Evolutionary conservation across 2,329 filamentous ascomycete genomes (phyloP).

Genomic region (Fusarium subtropicale): DNA sequence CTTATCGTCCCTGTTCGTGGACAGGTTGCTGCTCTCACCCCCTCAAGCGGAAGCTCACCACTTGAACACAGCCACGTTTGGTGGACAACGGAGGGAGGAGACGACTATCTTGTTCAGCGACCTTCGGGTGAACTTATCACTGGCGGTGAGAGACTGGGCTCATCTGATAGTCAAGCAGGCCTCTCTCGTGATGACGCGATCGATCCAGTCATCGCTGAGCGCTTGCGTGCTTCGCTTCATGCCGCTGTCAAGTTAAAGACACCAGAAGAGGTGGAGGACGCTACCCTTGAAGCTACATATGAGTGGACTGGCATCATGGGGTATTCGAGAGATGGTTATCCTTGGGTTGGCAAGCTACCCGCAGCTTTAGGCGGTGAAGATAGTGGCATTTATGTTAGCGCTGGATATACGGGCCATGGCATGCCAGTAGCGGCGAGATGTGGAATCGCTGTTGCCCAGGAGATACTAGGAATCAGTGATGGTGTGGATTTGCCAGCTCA

Average conservation of each 20-base stretch:
- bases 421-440: slow-evolving; percentile 79
- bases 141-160: slow-evolving; percentile 74
- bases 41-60: slow-evolving; percentile 57
- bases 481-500: slow-evolving; percentile 58
- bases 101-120: slow-evolving; percentile 81
- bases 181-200: slow-evolving; percentile 69
- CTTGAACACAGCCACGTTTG: slow-evolving; percentile 74
- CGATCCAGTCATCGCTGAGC: slow-evolving; percentile 66
- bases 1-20: slow-evolving; percentile 83
- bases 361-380: slow-evolving; percentile 56
- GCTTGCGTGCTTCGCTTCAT: slow-evolving; percentile 62
- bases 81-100: slow-evolving; percentile 61
- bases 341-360: slow-evolving; percentile 79
- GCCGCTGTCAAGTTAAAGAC: slow-evolving; percentile 57
- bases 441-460: slow-evolving; percentile 70
- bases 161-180: slow-evolving; percentile 60
- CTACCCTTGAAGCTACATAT: slow-evolving; percentile 63
- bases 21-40: slow-evolving; percentile 74
- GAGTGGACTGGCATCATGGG: slow-evolving; percentile 89
- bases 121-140: slow-evolving; percentile 72
- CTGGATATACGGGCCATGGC: slow-evolving; percentile 79
- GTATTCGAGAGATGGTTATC: slow-evolving; percentile 73
- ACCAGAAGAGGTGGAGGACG: slow-evolving; percentile 51
- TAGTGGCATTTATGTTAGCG: slow-evolving; percentile 70
- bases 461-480: slow-evolving; percentile 62